Base-by-base conservation (phyloP, 345 rosid genomes). In the Citropsis articulata region DNA sequence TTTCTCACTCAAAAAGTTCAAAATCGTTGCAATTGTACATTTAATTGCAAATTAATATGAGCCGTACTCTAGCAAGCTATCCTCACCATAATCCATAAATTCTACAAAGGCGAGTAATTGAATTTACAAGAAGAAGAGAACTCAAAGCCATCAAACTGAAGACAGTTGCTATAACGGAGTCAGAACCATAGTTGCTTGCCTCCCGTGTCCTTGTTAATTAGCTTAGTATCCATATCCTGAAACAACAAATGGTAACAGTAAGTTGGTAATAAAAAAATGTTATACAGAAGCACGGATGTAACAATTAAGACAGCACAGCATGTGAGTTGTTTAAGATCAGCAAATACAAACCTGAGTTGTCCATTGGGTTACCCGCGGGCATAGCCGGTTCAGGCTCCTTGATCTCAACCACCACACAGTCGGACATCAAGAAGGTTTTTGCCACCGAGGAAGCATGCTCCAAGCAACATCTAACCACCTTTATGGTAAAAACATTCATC, bases 381-480 rank as follows among this genome's bases (percentile, higher is more conserved):
- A 74, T 85, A 18, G 94, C 87, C 4, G 97, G 82, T 66, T 94
- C 98, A 4, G 98, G 92, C 79, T 97, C 98, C 90, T 91, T 97
- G 84, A 97, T 93, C 90, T 97, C 98, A 33, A 94, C 98, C 35
- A 97, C 99, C 2, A 94, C 99, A 79, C 98, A 94, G 71, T 97
- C 99, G 0, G 98, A 97, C 98, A 94, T 97, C 91, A 97, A 85
- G 89, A 97, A 97, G 1, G 98, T 97, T 85, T 93, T 94, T 22
- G 99, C 98, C n/a, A 97, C 99, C 0, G 98, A 97, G 19, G 98
- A 85, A 24, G 99, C 98, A 66, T 97, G 99, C 89, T 97, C 98
- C 88, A 94, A 80, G 92, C 99, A 97, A 83, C 98, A 97, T 83
- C 99, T 91, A n/a, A 95, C 98, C 85, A 93, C 98, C 98, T 94